phyloP scores from a whole-genome alignment of 176 grass and related monocot species.

The Tillandsia leiboldiana region DNA sequence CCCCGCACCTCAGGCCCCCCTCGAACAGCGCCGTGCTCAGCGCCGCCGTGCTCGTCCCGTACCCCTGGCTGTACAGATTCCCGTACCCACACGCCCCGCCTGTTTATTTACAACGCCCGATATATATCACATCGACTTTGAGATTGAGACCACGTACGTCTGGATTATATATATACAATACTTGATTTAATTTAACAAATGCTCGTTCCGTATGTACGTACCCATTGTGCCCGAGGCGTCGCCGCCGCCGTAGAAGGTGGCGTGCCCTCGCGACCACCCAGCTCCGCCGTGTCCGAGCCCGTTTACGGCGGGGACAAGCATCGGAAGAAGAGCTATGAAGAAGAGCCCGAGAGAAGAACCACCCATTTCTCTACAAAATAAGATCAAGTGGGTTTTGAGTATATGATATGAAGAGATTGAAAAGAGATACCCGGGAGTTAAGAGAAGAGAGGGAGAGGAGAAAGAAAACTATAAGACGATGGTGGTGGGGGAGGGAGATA shows the following conservation, averaged over 20 bases:
- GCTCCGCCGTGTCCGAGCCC: constrained; percentile 16
- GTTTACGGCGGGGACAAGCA: constrained; percentile 5
- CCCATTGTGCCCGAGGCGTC: constrained; percentile 93
- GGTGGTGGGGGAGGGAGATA: background rate
- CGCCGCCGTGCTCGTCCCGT: constrained; percentile 82
- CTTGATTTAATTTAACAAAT: no score
- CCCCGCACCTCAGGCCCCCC: constrained; percentile 71
- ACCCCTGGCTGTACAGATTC: constrained; percentile 89
- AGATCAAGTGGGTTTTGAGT: no score
- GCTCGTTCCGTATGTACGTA: background rate
- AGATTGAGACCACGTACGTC: no score
- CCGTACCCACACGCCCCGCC: constrained; percentile 88
- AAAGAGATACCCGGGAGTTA: background rate
- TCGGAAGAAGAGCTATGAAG: constrained; percentile 17
- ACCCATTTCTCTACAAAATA: constrained; percentile 1
- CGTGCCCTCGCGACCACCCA: constrained; percentile 53
- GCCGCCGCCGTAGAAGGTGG: constrained; percentile 91
- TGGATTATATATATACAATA: no score
- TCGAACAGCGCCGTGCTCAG: constrained; percentile 94
- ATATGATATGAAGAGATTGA: no score
- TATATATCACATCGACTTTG: no score
- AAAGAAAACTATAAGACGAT: background rate
- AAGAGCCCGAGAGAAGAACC: constrained; percentile 4
- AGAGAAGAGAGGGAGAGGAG: background rate
- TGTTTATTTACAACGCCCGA: background rate